A percentile compares a stretch with the other conserved stretches of the same genome.
Evolutionary conservation across 1,139 yeast species (phyloP).

Genomic region (Geotrichum australiense): DNA sequence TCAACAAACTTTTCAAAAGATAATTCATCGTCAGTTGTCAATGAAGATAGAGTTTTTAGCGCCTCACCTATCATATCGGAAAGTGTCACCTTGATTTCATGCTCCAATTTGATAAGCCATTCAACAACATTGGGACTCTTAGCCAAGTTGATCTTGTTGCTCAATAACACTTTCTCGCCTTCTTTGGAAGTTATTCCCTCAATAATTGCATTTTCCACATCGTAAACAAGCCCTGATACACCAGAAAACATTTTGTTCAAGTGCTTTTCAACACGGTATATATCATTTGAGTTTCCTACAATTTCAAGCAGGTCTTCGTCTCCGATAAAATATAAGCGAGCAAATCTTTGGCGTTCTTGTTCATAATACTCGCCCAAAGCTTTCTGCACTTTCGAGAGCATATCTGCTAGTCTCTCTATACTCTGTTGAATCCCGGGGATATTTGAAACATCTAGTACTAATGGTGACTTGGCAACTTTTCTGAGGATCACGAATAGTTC

Average conservation of each 20-base stretch:
- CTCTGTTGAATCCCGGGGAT: conserved; percentile 46
- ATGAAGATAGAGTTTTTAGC: conserved; percentile 21
- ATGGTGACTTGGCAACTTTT: conserved; percentile 44
- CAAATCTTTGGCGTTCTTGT: conserved; percentile 66
- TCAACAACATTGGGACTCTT: conserved; percentile 45
- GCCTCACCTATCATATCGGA: conserved; percentile 35
- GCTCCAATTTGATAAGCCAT: conserved; percentile 60
- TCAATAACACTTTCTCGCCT: conserved; percentile 50
- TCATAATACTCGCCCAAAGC: conserved; percentile 77
- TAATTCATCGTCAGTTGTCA: conserved; percentile 19
- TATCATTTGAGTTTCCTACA: conserved; percentile 58
- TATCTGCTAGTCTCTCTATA: conserved; percentile 49
- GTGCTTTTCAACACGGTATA: conserved; percentile 50
- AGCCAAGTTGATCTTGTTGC: conserved; percentile 41
- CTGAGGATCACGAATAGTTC: conserved; percentile 53
- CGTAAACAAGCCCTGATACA: conserved; percentile 42
- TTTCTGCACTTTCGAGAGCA: conserved; percentile 51
- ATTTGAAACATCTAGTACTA: conserved; percentile 52
- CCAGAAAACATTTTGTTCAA: conserved; percentile 71
- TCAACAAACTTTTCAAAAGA: conserved; percentile 21
- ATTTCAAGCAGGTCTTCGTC: conserved; percentile 84
- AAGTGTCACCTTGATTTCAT: conserved; percentile 42
- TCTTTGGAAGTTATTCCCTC: conserved; percentile 52
- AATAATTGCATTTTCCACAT: conserved; percentile 38
- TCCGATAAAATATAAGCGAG: conserved; percentile 82